These are phyloP conservation scores for Capsicum baccatum DNA, from an alignment of 257 asterid genomes.

Conservation along the genomic window DNA sequence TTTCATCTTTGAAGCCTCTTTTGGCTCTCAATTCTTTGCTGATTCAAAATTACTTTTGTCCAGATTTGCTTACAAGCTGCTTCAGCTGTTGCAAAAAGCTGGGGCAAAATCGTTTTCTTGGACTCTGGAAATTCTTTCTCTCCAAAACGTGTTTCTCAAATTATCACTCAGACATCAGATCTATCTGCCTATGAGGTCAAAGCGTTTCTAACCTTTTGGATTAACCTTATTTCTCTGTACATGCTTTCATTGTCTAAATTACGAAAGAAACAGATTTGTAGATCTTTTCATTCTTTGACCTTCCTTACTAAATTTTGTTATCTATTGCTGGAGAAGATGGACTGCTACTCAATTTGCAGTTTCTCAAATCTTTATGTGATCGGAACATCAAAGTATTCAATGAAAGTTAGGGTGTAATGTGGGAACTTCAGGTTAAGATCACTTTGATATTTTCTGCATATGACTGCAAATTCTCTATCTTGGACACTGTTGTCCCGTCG, in stretches of 20 bases:
- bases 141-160: constrained; percentile 68
- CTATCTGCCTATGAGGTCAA: constrained; percentile 52
- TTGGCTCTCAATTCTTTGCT: not conserved
- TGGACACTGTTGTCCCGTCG: not conserved
- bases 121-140: constrained; percentile 90
- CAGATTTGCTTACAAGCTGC: constrained; percentile 85
- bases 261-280: not conserved
- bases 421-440: not conserved
- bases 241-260: not conserved
- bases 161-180: constrained; percentile 54
- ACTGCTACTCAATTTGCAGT: not conserved
- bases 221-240: not conserved
- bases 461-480: constrained; percentile 22
- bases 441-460: not conserved
- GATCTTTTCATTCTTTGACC: not conserved
- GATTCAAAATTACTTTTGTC: constrained; percentile 19
- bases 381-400: not conserved
- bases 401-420: not conserved
- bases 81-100: constrained; percentile 57
- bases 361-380: constrained; percentile 16
- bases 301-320: not conserved
- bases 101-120: constrained; percentile 65
- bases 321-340: not conserved
- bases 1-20: constrained; percentile 19
- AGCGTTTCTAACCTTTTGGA: not conserved